Evolutionary conservation across 192 early-diverging fungal species (phyloP).

Genomic region (Bifiguratus adelaidae): DNA sequence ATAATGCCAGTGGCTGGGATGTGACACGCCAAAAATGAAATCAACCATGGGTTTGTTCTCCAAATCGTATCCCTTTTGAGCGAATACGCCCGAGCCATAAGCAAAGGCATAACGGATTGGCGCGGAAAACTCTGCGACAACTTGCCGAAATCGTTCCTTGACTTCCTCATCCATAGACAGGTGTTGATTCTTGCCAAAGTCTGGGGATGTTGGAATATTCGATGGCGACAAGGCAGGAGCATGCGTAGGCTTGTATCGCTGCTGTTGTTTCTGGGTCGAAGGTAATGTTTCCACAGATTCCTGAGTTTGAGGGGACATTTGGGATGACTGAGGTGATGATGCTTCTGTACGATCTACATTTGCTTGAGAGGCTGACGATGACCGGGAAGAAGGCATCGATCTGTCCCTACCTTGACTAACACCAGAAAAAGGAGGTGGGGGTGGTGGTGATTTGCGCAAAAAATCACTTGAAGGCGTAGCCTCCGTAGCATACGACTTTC

Average conservation of each 20-base stretch:
- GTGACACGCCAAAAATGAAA: slow-evolving; percentile 89
- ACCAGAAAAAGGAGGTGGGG: too few species aligned
- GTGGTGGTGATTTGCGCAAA: too few species aligned
- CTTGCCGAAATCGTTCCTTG: slow-evolving; percentile 33
- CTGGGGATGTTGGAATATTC: slow-evolving; percentile 27
- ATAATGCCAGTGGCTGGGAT: slow-evolving; percentile 96
- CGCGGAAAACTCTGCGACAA: slow-evolving; percentile 34
- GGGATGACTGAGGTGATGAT: too few species aligned
- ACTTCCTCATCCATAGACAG: slow-evolving; percentile 40
- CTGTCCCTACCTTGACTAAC: too few species aligned
- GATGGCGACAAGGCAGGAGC: slow-evolving; percentile 11
- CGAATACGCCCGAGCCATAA: slow-evolving; percentile 93
- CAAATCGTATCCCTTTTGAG: slow-evolving; percentile 69
- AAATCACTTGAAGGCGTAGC: too few species aligned
- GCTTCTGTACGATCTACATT: too few species aligned
- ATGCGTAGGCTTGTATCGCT: neutral
- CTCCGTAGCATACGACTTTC: too few species aligned
- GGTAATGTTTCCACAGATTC: too few species aligned
- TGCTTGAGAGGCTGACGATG: too few species aligned
- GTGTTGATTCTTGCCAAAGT: slow-evolving; percentile 49
- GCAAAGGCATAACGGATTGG: slow-evolving; percentile 79
- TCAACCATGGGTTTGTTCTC: slow-evolving; percentile 77
- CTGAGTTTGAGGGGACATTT: too few species aligned
- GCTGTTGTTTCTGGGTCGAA: neutral
- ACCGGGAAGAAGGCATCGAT: too few species aligned